Base-by-base conservation (phyloP, 805 yeast species). In the Ogataea wickerhamii region DNA sequence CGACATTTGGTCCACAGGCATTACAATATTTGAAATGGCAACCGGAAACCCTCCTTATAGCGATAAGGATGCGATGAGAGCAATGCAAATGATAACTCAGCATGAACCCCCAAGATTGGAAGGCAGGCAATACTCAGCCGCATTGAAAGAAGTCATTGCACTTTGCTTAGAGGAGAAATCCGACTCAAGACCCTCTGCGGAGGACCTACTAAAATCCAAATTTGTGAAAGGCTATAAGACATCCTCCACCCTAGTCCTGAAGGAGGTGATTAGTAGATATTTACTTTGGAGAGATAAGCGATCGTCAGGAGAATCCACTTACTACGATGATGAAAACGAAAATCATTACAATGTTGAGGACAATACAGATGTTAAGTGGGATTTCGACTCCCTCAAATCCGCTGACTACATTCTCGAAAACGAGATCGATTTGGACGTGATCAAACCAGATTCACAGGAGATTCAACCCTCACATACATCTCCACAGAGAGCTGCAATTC, bases 41-140 rank as follows among this genome's bases (percentile, higher is more conserved):
- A 89, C 98, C 0, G 98, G 98, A 0, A 87, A 87, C 51, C 99
- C 99, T 4, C 99, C 99, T 0, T 89, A 89, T 56, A 81, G 96
- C 53, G 97, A 93, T 44, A 85, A 86, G 49, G 98, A 91, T 54
- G 96, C 96, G 0, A 70, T 84, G 67, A 74, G 96, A 64, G 98
- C 97, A 2, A 85, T 93, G 88, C 89, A 87, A 55, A 67, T 93
- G 61, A 88, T 93, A 34, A 86, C 96, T 1, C 86, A 88, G 48
- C 87, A 86, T 49, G 86, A 89, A 38, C 98, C 99, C 4, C 95
- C 98, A 4, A 73, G 98, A 44, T 67, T 93, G 40, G 98, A 93
- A 57, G 98, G 98, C 6, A 68, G 89, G 36, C 86, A 81, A 43
- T 87, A 86, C 58, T 76, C 95, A 0, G 58, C 84, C 0, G 61